A percentile compares a stretch with the other conserved stretches of the same genome.
Conservation (phyloP, 306 rosid species). For the Cicer pinnatifidum region DNA sequence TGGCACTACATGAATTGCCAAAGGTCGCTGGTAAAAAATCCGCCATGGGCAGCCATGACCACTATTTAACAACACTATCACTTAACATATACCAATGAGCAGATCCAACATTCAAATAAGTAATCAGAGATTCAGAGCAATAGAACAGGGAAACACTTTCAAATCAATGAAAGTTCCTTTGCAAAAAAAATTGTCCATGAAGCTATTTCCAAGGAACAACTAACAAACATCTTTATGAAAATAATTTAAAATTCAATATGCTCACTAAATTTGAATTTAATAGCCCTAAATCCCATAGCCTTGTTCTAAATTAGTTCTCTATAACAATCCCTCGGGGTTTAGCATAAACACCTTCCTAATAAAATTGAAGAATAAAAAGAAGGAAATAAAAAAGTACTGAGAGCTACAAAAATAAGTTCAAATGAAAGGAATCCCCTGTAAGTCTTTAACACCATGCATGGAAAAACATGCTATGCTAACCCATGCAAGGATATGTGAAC, state of each 20-base stretch:
- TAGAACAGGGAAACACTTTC: not conserved
- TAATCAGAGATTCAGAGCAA: not conserved
- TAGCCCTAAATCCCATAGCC: conserved; percentile 10
- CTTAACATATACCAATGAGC: conserved; percentile 2
- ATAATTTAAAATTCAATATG: not conserved
- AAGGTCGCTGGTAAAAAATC: not conserved
- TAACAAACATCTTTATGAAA: not conserved
- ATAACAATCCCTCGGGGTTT: not conserved
- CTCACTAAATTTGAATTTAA: not conserved
- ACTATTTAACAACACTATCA: not conserved
- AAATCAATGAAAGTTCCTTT: not conserved
- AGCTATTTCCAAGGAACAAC: not conserved
- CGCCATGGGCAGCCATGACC: not conserved
- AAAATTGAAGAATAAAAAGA: not conserved
- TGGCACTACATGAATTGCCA: not conserved
- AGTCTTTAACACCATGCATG: not conserved
- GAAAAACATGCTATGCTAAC: not conserved
- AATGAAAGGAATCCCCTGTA: not conserved
- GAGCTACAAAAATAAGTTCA: not conserved
- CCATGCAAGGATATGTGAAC: not conserved
- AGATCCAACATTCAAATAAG: conserved; percentile 17
- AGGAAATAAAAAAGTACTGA: not conserved
- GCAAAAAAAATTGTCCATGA: not conserved
- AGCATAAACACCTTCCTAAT: not conserved
- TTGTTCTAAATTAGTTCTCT: conserved; percentile 4